phyloP scores from a whole-genome alignment of 768 basidiomycete genomes.

The Amanita exitialis region DNA sequence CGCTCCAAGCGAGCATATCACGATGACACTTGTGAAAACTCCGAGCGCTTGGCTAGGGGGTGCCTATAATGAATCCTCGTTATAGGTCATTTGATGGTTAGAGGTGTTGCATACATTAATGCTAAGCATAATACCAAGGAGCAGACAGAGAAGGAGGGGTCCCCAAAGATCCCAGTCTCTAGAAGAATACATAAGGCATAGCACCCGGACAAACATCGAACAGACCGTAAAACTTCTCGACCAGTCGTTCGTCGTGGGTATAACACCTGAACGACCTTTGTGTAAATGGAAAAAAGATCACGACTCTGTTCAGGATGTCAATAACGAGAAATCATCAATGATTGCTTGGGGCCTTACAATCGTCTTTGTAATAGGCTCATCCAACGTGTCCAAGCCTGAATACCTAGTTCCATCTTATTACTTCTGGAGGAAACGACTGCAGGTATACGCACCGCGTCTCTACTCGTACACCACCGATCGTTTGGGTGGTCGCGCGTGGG shows the following conservation, averaged over 20 bases:
- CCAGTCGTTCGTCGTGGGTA: constrained; percentile 71
- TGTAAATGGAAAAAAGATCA: constrained; percentile 84
- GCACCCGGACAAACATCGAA: background rate
- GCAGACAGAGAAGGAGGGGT: constrained; percentile 74
- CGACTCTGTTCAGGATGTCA: constrained; percentile 46
- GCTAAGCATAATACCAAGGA: constrained; percentile 78
- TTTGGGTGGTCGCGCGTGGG: constrained; percentile 42
- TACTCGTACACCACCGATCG: constrained; percentile 76
- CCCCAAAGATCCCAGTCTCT: constrained; percentile 99
- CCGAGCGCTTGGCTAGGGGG: constrained; percentile 74
- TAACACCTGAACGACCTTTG: constrained; percentile 88
- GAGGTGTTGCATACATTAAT: constrained; percentile 46
- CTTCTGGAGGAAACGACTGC: background rate
- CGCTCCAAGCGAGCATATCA: constrained; percentile 85
- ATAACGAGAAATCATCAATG: background rate
- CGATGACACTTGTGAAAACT: constrained; percentile 91
- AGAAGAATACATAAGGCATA: background rate
- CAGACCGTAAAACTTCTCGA: constrained; percentile 75
- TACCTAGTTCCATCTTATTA: constrained; percentile 33
- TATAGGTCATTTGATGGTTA: background rate
- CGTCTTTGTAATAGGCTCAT: constrained; percentile 83
- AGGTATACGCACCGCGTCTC: constrained; percentile 67
- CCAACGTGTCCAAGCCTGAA: constrained; percentile 80
- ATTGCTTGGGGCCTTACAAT: constrained; percentile 48
- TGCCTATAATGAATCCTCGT: constrained; percentile 41